A percentile compares a stretch with the other conserved stretches of the same genome.
phyloP scores from a whole-genome alignment of 2,329 filamentous ascomycete genomes.

The Fusarium metavorans region DNA sequence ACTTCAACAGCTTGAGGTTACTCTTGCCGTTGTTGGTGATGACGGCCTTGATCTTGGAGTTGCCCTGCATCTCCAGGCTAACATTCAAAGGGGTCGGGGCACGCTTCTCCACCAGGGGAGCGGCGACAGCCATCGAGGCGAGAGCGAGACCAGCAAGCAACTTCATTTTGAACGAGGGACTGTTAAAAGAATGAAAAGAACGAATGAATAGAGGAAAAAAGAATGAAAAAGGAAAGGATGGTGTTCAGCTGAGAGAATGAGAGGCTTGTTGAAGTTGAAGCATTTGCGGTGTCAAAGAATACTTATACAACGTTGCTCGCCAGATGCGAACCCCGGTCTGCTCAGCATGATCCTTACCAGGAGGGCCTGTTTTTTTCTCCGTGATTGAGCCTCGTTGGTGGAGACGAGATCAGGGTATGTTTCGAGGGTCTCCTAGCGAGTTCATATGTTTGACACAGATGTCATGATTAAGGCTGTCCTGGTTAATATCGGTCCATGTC shows the following conservation, averaged over 20 bases:
- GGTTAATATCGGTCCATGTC: neutral
- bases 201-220: constrained; percentile 13
- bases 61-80: constrained; percentile 61
- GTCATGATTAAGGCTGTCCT: neutral
- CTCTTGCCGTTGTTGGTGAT: constrained; percentile 65
- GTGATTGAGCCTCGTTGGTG: constrained; percentile 7
- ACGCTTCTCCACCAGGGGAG: constrained; percentile 44
- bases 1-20: constrained; percentile 64
- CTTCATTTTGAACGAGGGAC: constrained; percentile 42
- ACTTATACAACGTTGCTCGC: constrained; percentile 20
- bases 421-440: constrained; percentile 3
- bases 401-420: constrained; percentile 21
- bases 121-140: constrained; percentile 42
- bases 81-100: constrained; percentile 57
- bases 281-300: constrained; percentile 14
- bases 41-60: constrained; percentile 65
- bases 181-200: constrained; percentile 13
- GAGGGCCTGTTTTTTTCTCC: constrained; percentile 5
- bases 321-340: constrained; percentile 10
- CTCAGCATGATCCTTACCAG: constrained; percentile 4
- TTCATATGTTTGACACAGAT: constrained; percentile 26
- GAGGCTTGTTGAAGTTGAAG: constrained; percentile 9
- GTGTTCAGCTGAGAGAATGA: neutral
- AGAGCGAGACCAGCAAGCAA: constrained; percentile 44
- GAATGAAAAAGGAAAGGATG: constrained; percentile 13